Base-by-base conservation (phyloP, 164 flowering plant species). In the Tetrastigma voinierianum region DNA sequence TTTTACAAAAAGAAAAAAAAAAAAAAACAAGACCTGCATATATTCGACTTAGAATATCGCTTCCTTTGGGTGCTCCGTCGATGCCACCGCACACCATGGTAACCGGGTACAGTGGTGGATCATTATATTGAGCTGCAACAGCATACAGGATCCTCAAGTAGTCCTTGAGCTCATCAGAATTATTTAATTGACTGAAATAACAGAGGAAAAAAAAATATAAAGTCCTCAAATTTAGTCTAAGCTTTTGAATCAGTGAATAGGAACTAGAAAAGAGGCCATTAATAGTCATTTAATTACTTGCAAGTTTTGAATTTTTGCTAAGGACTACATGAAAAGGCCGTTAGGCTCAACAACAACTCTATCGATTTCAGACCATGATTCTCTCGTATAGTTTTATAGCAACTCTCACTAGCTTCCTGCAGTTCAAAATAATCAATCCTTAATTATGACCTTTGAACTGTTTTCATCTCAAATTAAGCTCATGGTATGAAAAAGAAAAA, bases 281-380 rank as follows among this genome's bases (percentile, higher is more conserved):
- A 1, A 32, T 13, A 24, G 9, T 23, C 23, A 19, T n/a, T 54
- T n/a, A n/a, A n/a, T n/a, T 65, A 80, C 86, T 17, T 57, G 81
- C 83, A 82, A 58, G 80, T 77, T 6, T 65, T 64, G 75, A 82
- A 80, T 8, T 10, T 9, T 67, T 32, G 76, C 77, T 75, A 2
- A 82, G 77, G 46, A 14, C 19, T 1, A 69, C n/a, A n/a, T n/a
- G n/a, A 71, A 51, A 2, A 77, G 80, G 9, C 81, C 83, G 46
- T 71, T 44, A 4, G 73, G 67, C 20, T 68, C 1, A 10, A 72
- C 61, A 17, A 71, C 80, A 40, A 77, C 58, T 61, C 53, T 23
- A 9, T 73, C 72, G 21, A 80, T 77, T 59, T 77, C 77, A 20
- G 65, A 21, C 86, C 86, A 82, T 12, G 86, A 80, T 1, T 69